phyloP scores from a whole-genome alignment of 148 eudicot species.

The Oxyria digyna region DNA sequence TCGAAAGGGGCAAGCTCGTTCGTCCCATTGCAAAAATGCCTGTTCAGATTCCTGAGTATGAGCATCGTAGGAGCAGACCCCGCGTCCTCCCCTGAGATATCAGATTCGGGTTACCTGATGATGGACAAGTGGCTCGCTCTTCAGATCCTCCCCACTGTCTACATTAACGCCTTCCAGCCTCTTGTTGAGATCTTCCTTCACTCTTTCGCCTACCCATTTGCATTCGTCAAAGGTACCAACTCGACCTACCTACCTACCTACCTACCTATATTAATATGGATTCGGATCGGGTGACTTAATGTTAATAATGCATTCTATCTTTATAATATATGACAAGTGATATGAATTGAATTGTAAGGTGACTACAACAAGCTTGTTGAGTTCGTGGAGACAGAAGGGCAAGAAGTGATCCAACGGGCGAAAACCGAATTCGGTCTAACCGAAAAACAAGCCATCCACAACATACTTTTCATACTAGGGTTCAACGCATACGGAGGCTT shows the following conservation, averaged over 20 bases:
- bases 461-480: slow-evolving; percentile 58
- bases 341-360: too few species aligned
- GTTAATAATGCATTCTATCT: too few species aligned
- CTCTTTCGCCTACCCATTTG: slow-evolving; percentile 62
- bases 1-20: slow-evolving; percentile 20
- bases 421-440: slow-evolving; percentile 43
- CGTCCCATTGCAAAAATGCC: slow-evolving; percentile 45
- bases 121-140: slow-evolving; percentile 67
- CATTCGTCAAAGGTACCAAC: slow-evolving; percentile 31
- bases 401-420: slow-evolving; percentile 33
- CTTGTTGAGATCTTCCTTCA: slow-evolving; percentile 71
- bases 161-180: slow-evolving; percentile 44
- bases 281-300: too few species aligned
- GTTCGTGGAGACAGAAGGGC: slow-evolving; percentile 44
- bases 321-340: too few species aligned
- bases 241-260: too few species aligned
- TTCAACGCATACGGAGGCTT: slow-evolving; percentile 85
- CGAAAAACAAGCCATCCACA: slow-evolving; percentile 46
- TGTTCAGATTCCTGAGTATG: slow-evolving; percentile 51
- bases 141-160: slow-evolving; percentile 53
- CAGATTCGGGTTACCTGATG: slow-evolving; percentile 36
- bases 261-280: too few species aligned
- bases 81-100: slow-evolving; percentile 34
- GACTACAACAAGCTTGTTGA: slow-evolving; percentile 46
- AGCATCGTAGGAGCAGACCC: slow-evolving; percentile 51